Evolutionary conservation across 2,329 filamentous ascomycete species (phyloP).

Genomic region (Fusarium paranaense): DNA sequence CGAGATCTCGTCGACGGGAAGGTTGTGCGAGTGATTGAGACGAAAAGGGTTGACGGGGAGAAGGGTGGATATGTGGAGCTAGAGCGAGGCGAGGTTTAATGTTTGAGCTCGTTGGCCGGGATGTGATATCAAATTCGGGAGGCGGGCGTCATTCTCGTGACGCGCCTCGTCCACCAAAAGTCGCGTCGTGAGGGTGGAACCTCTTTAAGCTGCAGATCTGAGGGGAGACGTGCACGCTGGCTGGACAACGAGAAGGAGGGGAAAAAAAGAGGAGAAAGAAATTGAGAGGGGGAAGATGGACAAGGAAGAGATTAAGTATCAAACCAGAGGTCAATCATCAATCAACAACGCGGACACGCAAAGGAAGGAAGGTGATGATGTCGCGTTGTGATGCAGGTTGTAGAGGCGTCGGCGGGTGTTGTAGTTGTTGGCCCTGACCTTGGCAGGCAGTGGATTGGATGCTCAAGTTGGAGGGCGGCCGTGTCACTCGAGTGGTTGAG

Average conservation of each 20-base stretch:
- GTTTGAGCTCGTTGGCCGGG: conserved; percentile 37
- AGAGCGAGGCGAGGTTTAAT: conserved; percentile 32
- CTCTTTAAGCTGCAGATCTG: conserved; percentile 37
- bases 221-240: conserved; percentile 29
- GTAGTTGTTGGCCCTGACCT: conserved; percentile 4
- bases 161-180: conserved; percentile 46
- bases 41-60: conserved; percentile 18
- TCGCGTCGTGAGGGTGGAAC: conserved; percentile 49
- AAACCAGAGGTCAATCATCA: conserved; percentile 6
- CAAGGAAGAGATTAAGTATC: not conserved
- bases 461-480: conserved; percentile 33
- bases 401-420: conserved; percentile 10
- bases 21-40: conserved; percentile 4
- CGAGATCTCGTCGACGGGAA: not conserved
- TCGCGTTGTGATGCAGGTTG: conserved; percentile 26
- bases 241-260: conserved; percentile 21
- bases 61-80: conserved; percentile 18
- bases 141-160: conserved; percentile 56
- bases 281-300: not conserved
- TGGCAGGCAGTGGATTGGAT: not conserved
- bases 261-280: conserved; percentile 5
- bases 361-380: conserved; percentile 10
- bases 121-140: conserved; percentile 47
- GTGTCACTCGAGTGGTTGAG: conserved; percentile 37
- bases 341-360: not conserved